Evolutionary conservation across 2,329 filamentous ascomycete genomes (phyloP).

Genomic region (Aureobasidium sp.): DNA sequence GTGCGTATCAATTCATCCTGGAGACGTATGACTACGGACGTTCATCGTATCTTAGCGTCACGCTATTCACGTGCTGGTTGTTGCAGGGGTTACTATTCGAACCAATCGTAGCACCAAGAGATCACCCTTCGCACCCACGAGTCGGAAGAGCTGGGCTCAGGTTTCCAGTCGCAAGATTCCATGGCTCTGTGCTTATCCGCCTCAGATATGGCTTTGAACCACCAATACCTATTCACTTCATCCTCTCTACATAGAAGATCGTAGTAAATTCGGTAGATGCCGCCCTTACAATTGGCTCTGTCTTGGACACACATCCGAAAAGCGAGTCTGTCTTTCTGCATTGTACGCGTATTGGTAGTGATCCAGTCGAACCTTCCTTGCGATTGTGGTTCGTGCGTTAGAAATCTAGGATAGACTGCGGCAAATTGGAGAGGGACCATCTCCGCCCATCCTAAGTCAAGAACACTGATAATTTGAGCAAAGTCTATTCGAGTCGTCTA

Average conservation of each 20-base stretch:
- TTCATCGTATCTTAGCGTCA: no score
- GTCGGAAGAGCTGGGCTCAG: not conserved
- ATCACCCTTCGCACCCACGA: no score
- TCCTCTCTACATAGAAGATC: not conserved
- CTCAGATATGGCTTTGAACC: not conserved
- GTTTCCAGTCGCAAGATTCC: not conserved
- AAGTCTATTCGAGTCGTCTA: not conserved
- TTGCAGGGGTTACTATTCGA: no score
- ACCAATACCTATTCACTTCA: not conserved
- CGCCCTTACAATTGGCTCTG: not conserved
- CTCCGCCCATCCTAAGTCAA: not conserved
- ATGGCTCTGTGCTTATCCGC: not conserved
- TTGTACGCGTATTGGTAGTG: not conserved
- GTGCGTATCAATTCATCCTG: no score
- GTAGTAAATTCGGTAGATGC: not conserved
- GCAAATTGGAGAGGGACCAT: not conserved
- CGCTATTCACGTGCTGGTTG: no score
- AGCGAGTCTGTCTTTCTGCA: not conserved
- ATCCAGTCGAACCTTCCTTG: not conserved
- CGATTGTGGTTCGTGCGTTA: not conserved
- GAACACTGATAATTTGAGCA: not conserved
- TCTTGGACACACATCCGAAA: not conserved
- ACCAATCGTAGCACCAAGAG: no score
- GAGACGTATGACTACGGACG: no score
- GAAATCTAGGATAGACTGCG: not conserved